These are phyloP conservation scores for Fusarium torulosum DNA, from an alignment of 2,329 filamentous ascomycete species.

Conservation along the genomic window DNA sequence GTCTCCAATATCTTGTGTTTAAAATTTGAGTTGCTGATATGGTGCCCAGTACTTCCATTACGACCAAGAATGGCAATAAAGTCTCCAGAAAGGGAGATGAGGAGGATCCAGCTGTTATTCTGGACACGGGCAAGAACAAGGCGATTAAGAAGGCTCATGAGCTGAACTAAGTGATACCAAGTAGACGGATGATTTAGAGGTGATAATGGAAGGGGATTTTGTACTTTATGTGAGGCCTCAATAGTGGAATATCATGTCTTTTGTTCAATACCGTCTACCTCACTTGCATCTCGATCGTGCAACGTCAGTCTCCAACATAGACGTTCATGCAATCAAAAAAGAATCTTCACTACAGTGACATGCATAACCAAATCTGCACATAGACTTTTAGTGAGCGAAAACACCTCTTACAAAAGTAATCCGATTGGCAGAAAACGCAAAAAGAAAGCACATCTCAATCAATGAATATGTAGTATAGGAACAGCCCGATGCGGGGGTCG, in stretches of 20 bases:
- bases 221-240: neutral
- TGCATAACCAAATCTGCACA: neutral
- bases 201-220: neutral
- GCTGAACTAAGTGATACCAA: conserved; percentile 47
- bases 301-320: too few species aligned
- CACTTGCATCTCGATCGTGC: too few species aligned
- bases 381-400: too few species aligned
- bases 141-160: conserved; percentile 58
- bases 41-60: conserved; percentile 43
- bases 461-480: conserved; percentile 13
- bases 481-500: conserved; percentile 58
- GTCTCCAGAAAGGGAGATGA: conserved; percentile 56
- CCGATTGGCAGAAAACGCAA: too few species aligned
- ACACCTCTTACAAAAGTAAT: too few species aligned
- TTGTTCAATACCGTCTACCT: too few species aligned
- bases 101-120: conserved; percentile 59
- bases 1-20: neutral
- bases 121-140: conserved; percentile 59
- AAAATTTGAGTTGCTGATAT: neutral
- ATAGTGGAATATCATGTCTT: neutral
- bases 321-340: too few species aligned
- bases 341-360: too few species aligned
- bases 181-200: accelerated
- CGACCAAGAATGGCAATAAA: conserved; percentile 58
- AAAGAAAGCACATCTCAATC: conserved; percentile 40